Base-by-base conservation (phyloP, 306 rosid genomes). In the Glycyrrhiza uralensis region DNA sequence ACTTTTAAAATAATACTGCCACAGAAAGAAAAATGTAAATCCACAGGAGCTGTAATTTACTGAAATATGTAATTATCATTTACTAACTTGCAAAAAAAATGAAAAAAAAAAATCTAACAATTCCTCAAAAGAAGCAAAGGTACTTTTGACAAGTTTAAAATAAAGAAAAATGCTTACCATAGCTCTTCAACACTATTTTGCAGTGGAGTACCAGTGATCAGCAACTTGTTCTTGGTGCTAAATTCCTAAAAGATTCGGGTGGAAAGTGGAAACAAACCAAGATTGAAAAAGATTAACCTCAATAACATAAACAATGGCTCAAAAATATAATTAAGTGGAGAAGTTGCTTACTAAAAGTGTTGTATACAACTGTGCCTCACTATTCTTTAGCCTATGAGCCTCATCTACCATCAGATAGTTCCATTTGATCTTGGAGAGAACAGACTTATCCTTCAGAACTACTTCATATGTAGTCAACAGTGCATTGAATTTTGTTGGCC, bases 161-260 rank as follows among this genome's bases (percentile, higher is more conserved):
- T 41, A 57, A 65, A 39, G 12, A 44, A 50, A 82, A 74, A 60
- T 55, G 33, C 13, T 11, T 91, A 95, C 99, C 99, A 95, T 67
- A 95, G 87, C 82, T 95, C 99, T 85, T 95, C 99, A 81, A 95
- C 99, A 33, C 96, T 89, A 83, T 95, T 95, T 79, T 95, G 99
- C 26, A 95, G 82, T 9, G 99, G 99, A 78, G 99, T 95, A 15
- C 99, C 99, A 46, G 99, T 95, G 68, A 95, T 88, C 55, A 95
- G 96, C 89, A 95, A 83, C 86, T 95, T 95, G 80, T 95, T 95
- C 85, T 95, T 95, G 69, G 99, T 95, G 88, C 99, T 91, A 87
- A 95, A 95, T 76, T 95, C 99, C 99, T 95, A 88, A 42, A 45
- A 79, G 52, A 55, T n/a, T n/a, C n/a, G n/a, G n/a, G n/a, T n/a